phyloP scores from a whole-genome alignment of 345 rosid species.

The Citrus maxima region DNA sequence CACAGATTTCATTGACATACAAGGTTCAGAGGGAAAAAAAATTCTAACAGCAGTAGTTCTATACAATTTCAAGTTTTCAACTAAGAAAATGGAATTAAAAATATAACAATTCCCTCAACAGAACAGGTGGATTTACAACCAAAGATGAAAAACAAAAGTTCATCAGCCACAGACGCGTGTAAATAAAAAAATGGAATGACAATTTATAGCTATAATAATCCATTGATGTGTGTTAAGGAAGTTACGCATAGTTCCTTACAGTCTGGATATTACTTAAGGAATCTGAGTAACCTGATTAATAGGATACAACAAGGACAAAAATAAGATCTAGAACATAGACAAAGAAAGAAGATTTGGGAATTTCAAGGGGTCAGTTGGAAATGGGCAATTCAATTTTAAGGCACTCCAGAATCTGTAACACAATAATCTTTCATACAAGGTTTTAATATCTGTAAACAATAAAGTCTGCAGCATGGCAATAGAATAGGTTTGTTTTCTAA shows the following conservation, averaged over 20 bases:
- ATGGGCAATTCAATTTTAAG: slow-evolving; percentile 2
- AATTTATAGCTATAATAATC: not conserved
- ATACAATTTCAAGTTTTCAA: not conserved
- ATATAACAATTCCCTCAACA: too few relatives aligned
- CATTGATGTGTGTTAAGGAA: not conserved
- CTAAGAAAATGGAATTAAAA: not conserved
- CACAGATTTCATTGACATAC: not conserved
- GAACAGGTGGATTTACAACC: not conserved
- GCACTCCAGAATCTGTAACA: not conserved
- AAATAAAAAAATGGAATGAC: not conserved
- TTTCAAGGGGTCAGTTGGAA: not conserved
- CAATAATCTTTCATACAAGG: not conserved
- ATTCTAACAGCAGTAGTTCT: not conserved
- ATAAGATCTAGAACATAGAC: not conserved
- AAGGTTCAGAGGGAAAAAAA: not conserved
- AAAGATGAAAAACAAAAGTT: not conserved
- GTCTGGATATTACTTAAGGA: not conserved
- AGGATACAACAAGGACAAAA: not conserved
- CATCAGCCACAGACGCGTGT: not conserved
- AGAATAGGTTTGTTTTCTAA: not conserved
- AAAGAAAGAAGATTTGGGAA: not conserved
- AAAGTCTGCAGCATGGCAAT: too few relatives aligned
- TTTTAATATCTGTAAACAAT: not conserved
- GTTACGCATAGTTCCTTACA: too few relatives aligned
- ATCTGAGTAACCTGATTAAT: not conserved